Percentiles rank a stretch among this genome's conserved stretches.
phyloP scores from a whole-genome alignment of 176 grass and related monocot species.

The Musa beccarii region DNA sequence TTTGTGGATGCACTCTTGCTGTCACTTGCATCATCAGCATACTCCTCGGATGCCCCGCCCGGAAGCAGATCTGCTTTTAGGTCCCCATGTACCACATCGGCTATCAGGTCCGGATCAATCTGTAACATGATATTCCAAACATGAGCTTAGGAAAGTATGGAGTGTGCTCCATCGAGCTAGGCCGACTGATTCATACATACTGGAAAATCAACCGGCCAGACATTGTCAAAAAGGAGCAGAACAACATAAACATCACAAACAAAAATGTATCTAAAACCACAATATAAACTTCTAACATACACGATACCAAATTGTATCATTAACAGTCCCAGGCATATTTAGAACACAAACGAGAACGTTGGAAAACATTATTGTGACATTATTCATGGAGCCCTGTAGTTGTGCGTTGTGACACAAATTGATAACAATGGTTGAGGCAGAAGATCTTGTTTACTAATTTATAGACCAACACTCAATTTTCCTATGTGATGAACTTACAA shows the following conservation, averaged over 20 bases:
- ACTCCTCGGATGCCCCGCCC: constrained; percentile 27
- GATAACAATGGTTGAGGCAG: neutral
- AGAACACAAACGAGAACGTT: too few species aligned
- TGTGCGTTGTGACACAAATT: neutral
- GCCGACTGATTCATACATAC: neutral
- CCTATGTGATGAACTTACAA: too few species aligned
- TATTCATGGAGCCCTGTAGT: too few species aligned
- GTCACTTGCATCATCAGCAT: constrained; percentile 34
- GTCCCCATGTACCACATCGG: constrained; percentile 60
- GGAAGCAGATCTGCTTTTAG: constrained; percentile 47
- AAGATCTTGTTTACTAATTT: neutral
- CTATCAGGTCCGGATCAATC: constrained; percentile 56
- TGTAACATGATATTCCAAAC: constrained; percentile 21
- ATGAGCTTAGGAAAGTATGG: neutral
- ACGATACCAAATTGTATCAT: too few species aligned
- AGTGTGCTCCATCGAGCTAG: neutral
- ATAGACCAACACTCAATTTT: neutral
- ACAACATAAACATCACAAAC: neutral
- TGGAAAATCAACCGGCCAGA: neutral
- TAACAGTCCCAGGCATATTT: too few species aligned
- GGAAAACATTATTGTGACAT: too few species aligned
- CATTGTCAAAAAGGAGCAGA: neutral
- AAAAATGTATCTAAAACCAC: neutral
- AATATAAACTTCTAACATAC: neutral
- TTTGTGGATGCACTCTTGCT: constrained; percentile 43